Base-by-base conservation (phyloP, 2,329 filamentous ascomycete species). In the Lanzia echinophila region DNA sequence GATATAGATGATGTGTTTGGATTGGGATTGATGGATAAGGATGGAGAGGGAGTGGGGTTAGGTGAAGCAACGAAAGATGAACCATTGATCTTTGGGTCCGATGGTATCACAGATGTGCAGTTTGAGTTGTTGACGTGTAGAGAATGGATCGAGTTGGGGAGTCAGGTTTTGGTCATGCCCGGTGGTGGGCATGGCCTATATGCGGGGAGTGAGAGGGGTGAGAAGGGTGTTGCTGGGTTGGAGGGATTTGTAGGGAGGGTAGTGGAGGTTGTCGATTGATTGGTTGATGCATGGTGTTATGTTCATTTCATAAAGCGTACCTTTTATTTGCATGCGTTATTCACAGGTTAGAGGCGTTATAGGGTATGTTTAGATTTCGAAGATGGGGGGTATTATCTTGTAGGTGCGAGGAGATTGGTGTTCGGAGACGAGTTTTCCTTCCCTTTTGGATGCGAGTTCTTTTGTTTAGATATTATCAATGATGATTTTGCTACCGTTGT, bases 101-200 rank as follows among this genome's bases (percentile, higher is more conserved):
- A 67, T 56, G 67, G 66, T 15, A 59, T 64, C 12, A 69, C 74
- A 17, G 67, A 85, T 49, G 79, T 90, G 38, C 79, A 78, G 1
- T 75, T 92, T 55, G 84, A 88, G 60, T 77, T 91, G 47, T 73
- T 89, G 20, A 81, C 81, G 7, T 82, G 78, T 36, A 78, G 83
- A 50, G 87, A 91, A 67, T 91, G 85, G 79, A 79, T 90, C 49
- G 84, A 90, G 68, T 68, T 85, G 47, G 87, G 84, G 2, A 84
- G 84, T 38, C 81, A 79, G 57, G 81, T 90, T 24, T 73, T 91
- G 45, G 73, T 91, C 11, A 76, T 90, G 68, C 86, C 88, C 59
- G 86, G 86, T 3, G 83, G 84, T 15, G 82, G 82, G 42, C 81
- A 81, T 50, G 84, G 75, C 0, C 60, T 79, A 17, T 75, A 73